phyloP scores from a whole-genome alignment of 1,139 yeast species.

The Tardiomyces depauwii region DNA sequence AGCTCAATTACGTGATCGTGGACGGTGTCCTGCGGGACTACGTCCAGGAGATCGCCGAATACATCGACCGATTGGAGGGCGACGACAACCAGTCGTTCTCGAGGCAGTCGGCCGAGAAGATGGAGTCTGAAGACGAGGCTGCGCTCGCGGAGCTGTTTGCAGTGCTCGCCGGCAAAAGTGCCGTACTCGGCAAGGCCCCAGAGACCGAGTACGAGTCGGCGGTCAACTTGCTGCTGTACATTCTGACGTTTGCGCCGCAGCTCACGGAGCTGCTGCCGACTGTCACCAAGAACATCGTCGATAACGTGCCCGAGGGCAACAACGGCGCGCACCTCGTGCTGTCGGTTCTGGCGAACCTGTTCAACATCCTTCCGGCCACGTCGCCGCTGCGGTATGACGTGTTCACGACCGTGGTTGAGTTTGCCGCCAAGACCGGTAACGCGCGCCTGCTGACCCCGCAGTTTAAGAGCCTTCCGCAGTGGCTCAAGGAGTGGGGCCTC shows the following conservation, averaged over 20 bases:
- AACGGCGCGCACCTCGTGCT: slow-evolving; percentile 24
- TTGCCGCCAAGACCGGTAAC: slow-evolving; percentile 24
- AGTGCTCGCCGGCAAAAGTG: slow-evolving; percentile 23
- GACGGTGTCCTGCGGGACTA: slow-evolving; percentile 28
- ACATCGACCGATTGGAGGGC: slow-evolving; percentile 26
- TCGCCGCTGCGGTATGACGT: slow-evolving; percentile 24
- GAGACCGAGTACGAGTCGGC: slow-evolving; percentile 32
- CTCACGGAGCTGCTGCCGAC: slow-evolving; percentile 23
- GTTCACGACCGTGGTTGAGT: slow-evolving; percentile 24
- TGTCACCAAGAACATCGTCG: slow-evolving; percentile 22
- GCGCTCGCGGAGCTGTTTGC: slow-evolving; percentile 22
- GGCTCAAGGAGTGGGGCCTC: slow-evolving; percentile 30
- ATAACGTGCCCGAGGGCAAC: slow-evolving; percentile 17
- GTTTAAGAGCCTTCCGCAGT: slow-evolving; percentile 26
- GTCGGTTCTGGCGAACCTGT: slow-evolving; percentile 29
- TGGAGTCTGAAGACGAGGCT: slow-evolving; percentile 17
- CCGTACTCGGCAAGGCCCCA: slow-evolving; percentile 22
- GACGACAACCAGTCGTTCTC: slow-evolving; percentile 9
- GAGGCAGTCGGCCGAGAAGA: slow-evolving; percentile 15
- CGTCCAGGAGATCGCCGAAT: slow-evolving; percentile 28
- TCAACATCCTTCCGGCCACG: slow-evolving; percentile 27
- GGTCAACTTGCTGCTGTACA: slow-evolving; percentile 29
- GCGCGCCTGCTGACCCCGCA: slow-evolving; percentile 27
- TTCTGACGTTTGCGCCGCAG: slow-evolving; percentile 25
- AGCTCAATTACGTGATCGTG: slow-evolving; percentile 6